Evolutionary conservation across 140 eudicot species (phyloP).

Genomic region (Cichorium intybus): DNA sequence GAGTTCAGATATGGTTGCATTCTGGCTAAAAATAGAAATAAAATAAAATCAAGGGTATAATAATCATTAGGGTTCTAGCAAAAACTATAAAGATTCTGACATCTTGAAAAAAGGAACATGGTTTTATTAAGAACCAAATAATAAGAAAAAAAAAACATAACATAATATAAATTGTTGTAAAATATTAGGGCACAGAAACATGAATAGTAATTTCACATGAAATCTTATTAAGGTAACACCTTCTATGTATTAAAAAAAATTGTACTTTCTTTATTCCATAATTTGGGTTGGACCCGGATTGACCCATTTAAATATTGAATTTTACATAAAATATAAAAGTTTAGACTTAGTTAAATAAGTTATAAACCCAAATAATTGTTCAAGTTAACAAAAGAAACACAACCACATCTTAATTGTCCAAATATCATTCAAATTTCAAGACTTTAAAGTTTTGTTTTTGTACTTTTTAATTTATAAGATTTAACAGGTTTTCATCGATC

Average conservation of each 20-base stretch:
- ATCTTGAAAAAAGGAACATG: not conserved
- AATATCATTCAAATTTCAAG: too few relatives aligned
- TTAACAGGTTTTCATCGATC: too few relatives aligned
- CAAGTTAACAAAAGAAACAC: too few relatives aligned
- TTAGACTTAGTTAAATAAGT: too few relatives aligned
- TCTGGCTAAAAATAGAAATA: slow-evolving; percentile 69
- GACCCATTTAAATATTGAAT: too few relatives aligned
- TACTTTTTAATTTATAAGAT: too few relatives aligned
- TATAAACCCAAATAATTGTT: too few relatives aligned
- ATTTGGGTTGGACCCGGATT: too few relatives aligned
- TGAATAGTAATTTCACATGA: slow-evolving; percentile 4
- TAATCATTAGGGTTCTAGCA: not conserved
- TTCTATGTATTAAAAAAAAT: not conserved
- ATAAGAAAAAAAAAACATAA: not conserved
- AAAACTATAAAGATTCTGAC: slow-evolving; percentile 1
- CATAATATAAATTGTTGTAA: not conserved
- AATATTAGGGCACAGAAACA: not conserved
- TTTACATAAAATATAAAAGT: too few relatives aligned
- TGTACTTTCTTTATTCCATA: too few relatives aligned
- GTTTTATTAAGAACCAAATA: not conserved
- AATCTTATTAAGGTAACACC: slow-evolving; percentile 2
- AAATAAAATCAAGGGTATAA: slow-evolving; percentile 4
- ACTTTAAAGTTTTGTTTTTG: too few relatives aligned
- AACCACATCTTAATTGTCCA: too few relatives aligned
- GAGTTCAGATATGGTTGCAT: slow-evolving; percentile 66